Base-by-base conservation (phyloP, 495 filamentous ascomycete genomes). In the Penicillium canescens region DNA sequence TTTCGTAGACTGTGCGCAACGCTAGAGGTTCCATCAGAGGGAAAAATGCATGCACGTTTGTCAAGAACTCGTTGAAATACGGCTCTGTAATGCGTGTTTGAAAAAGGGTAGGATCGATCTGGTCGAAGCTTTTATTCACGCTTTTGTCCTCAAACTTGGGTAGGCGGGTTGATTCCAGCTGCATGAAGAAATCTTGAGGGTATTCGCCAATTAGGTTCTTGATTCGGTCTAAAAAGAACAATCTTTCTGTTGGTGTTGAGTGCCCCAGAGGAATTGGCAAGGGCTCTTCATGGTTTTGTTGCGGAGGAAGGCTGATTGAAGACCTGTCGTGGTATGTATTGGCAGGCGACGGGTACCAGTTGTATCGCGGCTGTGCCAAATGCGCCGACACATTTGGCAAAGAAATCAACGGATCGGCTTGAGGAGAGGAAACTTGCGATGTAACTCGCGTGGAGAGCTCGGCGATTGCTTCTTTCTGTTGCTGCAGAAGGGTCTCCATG, bases 121-220 rank as follows among this genome's bases (percentile, higher is more conserved):
- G 49, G 6, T 51, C 49, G 20, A 51, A 42, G 3, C 20, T 14
- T 16, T 43, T 28, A 0, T 39, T 28, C 13, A 26, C n/a, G 16
- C 28, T 39, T 13, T 28, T 11, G 14, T 11, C 16, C 9, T 51
- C 33, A 21, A 43, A 35, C 0, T 39, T 41, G 21, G 56, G 40
- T 12, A 34, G 43, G 40, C 60, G 60, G 31, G 50, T 54, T 8
- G 41, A 49, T 23, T 62, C 60, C 18, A 59, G 45, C 2, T 42
- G 48, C 33, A 50, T 34, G 14, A 62, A 62, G 33, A 59, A 62
- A 23, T 59, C 55, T 42, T 59, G 48, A 13, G 60, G 48, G 35
- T 62, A 62, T 23, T 56, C 52, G 13, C 60, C 60, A n/a, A 62
- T 52, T 1, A 62, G 46, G 3, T 41, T 50, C n/a, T 52, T 59